Evolutionary conservation across 495 filamentous ascomycete species (phyloP).

Genomic region (Aspergillus mulundensis): DNA sequence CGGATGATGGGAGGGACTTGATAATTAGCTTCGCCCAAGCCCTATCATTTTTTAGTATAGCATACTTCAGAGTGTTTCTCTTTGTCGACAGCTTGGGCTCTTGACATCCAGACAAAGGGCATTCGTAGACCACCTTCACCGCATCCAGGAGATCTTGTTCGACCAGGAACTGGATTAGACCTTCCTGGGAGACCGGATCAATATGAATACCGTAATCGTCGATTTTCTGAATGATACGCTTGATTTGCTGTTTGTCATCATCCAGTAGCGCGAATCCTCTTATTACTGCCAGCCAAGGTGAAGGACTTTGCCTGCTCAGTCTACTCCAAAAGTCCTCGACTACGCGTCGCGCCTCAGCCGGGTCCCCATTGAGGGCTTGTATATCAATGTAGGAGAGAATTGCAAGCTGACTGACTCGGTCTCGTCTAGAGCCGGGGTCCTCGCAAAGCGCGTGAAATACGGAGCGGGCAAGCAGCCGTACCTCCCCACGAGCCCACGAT

Average conservation of each 20-base stretch:
- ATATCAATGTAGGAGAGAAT: constrained; percentile 51
- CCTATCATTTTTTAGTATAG: constrained; percentile 53
- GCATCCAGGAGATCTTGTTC: constrained; percentile 33
- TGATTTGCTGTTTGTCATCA: constrained; percentile 47
- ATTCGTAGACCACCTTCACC: constrained; percentile 50
- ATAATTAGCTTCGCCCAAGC: constrained; percentile 64
- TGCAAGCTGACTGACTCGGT: constrained; percentile 34
- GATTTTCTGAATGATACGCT: constrained; percentile 23
- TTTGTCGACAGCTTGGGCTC: constrained; percentile 46
- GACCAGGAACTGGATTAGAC: constrained; percentile 34
- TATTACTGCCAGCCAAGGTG: constrained; percentile 58
- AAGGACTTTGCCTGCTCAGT: constrained; percentile 26
- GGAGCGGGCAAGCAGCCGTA: constrained; percentile 50
- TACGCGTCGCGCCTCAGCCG: constrained; percentile 53
- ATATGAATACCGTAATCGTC: constrained; percentile 30
- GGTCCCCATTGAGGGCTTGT: constrained; percentile 54
- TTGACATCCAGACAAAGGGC: constrained; percentile 41
- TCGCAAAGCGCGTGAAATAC: constrained; percentile 52
- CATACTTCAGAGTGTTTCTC: constrained; percentile 49
- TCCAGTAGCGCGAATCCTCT: constrained; percentile 62
- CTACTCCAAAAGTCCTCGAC: constrained; percentile 43
- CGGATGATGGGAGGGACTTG: constrained; percentile 52
- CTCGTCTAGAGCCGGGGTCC: constrained; percentile 33
- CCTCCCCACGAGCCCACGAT: constrained; percentile 28
- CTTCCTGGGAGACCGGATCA: constrained; percentile 36